These are phyloP conservation scores for Cladosporium cucumerinum DNA, from an alignment of 2,329 filamentous ascomycete genomes.

Conservation along the genomic window DNA sequence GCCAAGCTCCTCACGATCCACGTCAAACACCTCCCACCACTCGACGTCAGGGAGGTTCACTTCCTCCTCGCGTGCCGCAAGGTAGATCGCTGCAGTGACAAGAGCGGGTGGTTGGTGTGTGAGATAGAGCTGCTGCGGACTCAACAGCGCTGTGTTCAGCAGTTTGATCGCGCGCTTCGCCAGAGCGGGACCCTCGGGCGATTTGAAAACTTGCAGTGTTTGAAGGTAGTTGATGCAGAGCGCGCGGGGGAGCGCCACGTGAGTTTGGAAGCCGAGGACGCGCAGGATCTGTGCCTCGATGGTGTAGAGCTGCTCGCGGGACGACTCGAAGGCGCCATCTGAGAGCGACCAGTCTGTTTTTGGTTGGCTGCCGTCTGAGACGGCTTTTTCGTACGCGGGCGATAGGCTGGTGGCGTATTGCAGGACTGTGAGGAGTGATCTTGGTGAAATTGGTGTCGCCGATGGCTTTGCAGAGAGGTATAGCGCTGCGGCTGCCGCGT, in stretches of 20 bases:
- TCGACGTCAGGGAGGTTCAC: conserved; percentile 76
- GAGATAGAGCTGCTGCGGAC: conserved; percentile 82
- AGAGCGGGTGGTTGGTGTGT: conserved; percentile 87
- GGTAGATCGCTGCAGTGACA: conserved; percentile 84
- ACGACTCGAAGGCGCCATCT: conserved; percentile 67
- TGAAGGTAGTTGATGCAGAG: conserved; percentile 91
- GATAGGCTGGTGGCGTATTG: conserved; percentile 68
- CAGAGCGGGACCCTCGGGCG: conserved; percentile 49
- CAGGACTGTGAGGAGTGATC: conserved; percentile 82
- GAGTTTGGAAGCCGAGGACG: conserved; percentile 74
- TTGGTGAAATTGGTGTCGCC: conserved; percentile 68
- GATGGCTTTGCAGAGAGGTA: conserved; percentile 84
- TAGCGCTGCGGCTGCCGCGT: conserved; percentile 75
- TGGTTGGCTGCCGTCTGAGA: conserved; percentile 15
- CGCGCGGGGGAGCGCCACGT: conserved; percentile 80
- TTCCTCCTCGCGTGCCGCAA: conserved; percentile 73
- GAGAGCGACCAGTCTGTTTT: conserved; percentile 55
- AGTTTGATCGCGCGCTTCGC: conserved; percentile 67
- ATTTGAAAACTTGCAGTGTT: conserved; percentile 66
- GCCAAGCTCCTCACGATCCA: conserved; percentile 88
- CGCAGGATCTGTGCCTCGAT: conserved; percentile 75
- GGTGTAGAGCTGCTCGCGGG: conserved; percentile 63
- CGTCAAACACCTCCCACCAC: conserved; percentile 99
- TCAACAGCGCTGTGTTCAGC: conserved; percentile 81
- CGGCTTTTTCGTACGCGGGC: conserved; percentile 53